phyloP scores from a whole-genome alignment of 768 basidiomycete genomes.

The Rhizopogon vesiculosus region DNA sequence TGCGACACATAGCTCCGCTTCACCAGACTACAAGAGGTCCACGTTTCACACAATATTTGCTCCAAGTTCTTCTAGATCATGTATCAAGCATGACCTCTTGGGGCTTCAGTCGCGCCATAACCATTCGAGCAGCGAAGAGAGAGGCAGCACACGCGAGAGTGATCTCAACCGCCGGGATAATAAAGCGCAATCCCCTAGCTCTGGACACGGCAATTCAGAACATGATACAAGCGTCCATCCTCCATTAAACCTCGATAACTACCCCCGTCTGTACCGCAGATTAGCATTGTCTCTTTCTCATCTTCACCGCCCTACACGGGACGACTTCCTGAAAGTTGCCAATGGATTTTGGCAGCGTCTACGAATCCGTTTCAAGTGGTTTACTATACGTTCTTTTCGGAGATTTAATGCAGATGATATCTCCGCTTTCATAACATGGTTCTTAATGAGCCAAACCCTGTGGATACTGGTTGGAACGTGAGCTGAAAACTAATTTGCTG shows the following conservation, averaged over 20 bases:
- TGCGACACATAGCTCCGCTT: slow-evolving; percentile 7
- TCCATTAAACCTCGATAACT: slow-evolving; percentile 54
- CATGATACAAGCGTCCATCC: neutral
- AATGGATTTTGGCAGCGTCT: slow-evolving; percentile 88
- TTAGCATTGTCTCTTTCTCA: slow-evolving; percentile 76
- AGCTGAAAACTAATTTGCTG: neutral
- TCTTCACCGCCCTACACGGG: slow-evolving; percentile 74
- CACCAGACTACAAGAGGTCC: neutral
- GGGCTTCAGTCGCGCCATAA: slow-evolving; percentile 6
- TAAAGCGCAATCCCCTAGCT: slow-evolving; percentile 3
- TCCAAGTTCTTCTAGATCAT: neutral
- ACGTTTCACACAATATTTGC: neutral
- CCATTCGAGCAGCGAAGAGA: slow-evolving; percentile 6
- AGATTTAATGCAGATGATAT: slow-evolving; percentile 96
- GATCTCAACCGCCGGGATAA: neutral
- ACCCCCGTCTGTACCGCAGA: slow-evolving; percentile 77
- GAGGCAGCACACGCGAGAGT: neutral
- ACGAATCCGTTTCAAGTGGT: slow-evolving; percentile 95
- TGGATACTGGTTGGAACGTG: slow-evolving; percentile 90
- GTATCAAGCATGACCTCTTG: neutral
- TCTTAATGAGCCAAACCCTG: slow-evolving; percentile 89
- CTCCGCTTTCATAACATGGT: slow-evolving; percentile 94
- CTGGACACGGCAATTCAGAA: neutral
- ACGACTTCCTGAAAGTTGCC: slow-evolving; percentile 84
- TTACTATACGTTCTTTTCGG: slow-evolving; percentile 90